These are phyloP conservation scores for Fusarium sambucinum DNA, from an alignment of 2,329 filamentous ascomycete species.

Conservation along the genomic window DNA sequence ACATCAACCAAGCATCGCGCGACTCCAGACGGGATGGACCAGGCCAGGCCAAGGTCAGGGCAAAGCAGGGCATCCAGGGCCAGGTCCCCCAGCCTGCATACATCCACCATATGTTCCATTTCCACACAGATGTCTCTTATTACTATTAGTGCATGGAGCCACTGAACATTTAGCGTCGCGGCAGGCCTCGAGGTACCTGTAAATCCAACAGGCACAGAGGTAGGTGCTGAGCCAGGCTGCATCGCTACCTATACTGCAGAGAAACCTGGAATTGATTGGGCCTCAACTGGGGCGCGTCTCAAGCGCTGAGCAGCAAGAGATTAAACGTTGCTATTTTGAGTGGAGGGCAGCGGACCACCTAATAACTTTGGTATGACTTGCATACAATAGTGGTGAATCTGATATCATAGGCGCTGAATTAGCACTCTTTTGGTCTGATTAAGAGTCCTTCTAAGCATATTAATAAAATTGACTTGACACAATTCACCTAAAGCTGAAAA, in stretches of 20 bases:
- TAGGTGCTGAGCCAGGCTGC: conserved; percentile 12
- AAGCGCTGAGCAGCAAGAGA: conserved; percentile 44
- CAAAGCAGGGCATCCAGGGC: conserved; percentile 34
- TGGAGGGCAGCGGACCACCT: conserved; percentile 30
- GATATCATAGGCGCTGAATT: conserved; percentile 34
- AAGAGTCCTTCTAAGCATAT: not conserved
- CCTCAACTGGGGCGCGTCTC: conserved; percentile 38
- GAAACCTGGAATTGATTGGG: conserved; percentile 44
- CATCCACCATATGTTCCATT: not conserved
- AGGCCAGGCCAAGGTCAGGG: conserved; percentile 3
- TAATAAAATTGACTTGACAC: conserved; percentile 17
- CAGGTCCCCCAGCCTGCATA: conserved; percentile 32
- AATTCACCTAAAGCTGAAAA: conserved; percentile 5
- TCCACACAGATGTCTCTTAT: conserved; percentile 16
- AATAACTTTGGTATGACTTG: conserved; percentile 41
- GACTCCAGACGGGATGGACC: conserved; percentile 28
- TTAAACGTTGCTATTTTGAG: conserved; percentile 44
- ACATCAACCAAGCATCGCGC: conserved; percentile 37
- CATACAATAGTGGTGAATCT: conserved; percentile 42
- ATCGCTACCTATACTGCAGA: conserved; percentile 27
- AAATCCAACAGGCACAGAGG: conserved; percentile 9
- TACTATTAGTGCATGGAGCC: conserved; percentile 44
- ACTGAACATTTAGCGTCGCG: conserved; percentile 46
- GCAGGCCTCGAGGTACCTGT: conserved; percentile 43
- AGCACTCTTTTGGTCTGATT: conserved; percentile 8